Conservation (phyloP, 192 early-diverging fungal species). For the Umbelopsis sp. region DNA sequence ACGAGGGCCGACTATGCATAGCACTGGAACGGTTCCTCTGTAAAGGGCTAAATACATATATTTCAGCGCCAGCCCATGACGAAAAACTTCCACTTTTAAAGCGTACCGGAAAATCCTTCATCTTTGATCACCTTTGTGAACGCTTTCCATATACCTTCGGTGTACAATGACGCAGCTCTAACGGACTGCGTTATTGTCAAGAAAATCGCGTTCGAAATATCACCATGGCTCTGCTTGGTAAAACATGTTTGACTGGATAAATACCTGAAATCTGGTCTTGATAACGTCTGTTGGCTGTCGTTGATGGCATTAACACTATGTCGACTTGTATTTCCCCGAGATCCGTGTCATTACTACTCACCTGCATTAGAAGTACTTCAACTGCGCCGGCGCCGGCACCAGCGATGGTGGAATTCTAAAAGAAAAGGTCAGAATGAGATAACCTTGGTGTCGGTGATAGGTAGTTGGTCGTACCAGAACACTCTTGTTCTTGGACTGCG, state of each 20-base stretch:
- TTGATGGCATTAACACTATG: not conserved
- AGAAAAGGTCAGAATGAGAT: not conserved
- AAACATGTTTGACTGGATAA: not conserved
- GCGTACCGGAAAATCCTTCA: constrained; percentile 41
- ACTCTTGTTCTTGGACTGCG: constrained; percentile 14
- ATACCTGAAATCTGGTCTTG: constrained; percentile 48
- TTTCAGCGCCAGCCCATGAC: not conserved
- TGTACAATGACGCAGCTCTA: constrained; percentile 37
- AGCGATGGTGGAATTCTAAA: constrained; percentile 43
- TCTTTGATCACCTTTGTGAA: constrained; percentile 33
- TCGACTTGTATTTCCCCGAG: too few species aligned
- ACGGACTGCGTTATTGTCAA: constrained; percentile 30
- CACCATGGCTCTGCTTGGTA: not conserved
- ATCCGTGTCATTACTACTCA: not conserved
- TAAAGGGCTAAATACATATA: constrained; percentile 32
- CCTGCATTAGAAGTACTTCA: constrained; percentile 48
- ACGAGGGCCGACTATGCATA: constrained; percentile 48
- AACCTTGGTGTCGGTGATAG: too few species aligned
- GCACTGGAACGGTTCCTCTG: constrained; percentile 42
- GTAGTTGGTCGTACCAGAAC: not conserved
- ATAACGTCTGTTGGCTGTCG: constrained; percentile 49
- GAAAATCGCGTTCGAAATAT: not conserved
- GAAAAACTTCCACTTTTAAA: not conserved
- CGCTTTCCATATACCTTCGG: constrained; percentile 37
- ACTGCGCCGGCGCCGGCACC: constrained; percentile 45